Conservation (phyloP, 2,329 filamentous ascomycete genomes). For the Fusarium globosum region DNA sequence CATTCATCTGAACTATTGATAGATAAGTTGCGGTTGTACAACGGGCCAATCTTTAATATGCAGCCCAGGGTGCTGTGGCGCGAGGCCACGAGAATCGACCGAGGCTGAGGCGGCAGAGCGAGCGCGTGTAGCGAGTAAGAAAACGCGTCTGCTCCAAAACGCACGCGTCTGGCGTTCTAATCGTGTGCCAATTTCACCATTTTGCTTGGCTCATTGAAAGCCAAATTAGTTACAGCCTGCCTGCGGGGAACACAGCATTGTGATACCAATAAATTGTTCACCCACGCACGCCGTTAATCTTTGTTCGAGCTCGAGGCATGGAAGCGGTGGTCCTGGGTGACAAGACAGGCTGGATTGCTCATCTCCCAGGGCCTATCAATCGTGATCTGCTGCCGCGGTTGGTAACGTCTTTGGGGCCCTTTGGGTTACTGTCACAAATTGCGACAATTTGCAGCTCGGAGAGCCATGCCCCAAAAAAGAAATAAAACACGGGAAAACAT, state of each 20-base stretch:
- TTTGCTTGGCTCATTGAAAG: slow-evolving; percentile 27
- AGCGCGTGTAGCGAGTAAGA: slow-evolving; percentile 18
- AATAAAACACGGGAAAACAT: slow-evolving; percentile 26
- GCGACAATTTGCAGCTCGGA: slow-evolving; percentile 32
- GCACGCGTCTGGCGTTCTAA: slow-evolving; percentile 21
- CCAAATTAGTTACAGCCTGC: background rate
- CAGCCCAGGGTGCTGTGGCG: slow-evolving; percentile 12
- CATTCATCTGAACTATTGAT: slow-evolving; percentile 10
- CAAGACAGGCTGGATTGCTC: slow-evolving; percentile 33
- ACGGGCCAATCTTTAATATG: background rate
- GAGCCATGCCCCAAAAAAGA: slow-evolving; percentile 29
- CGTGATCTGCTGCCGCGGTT: slow-evolving; percentile 6
- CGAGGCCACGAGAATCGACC: slow-evolving; percentile 21
- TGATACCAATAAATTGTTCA: slow-evolving; percentile 18
- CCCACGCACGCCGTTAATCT: slow-evolving; percentile 15
- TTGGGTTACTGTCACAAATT: slow-evolving; percentile 21
- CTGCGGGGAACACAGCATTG: slow-evolving; percentile 11
- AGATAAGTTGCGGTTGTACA: slow-evolving; percentile 8
- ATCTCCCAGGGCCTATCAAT: slow-evolving; percentile 33
- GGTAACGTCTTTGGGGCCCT: slow-evolving; percentile 1
- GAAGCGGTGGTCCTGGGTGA: slow-evolving; percentile 22
- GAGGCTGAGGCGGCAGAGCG: slow-evolving; percentile 29
- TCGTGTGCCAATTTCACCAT: slow-evolving; percentile 11
- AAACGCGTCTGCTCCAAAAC: slow-evolving; percentile 23
- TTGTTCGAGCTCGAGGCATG: slow-evolving; percentile 15